These are phyloP conservation scores for Fragilariopsis cylindrus DNA, from an alignment of 108 stramenopile genomes.

Conservation along the genomic window DNA sequence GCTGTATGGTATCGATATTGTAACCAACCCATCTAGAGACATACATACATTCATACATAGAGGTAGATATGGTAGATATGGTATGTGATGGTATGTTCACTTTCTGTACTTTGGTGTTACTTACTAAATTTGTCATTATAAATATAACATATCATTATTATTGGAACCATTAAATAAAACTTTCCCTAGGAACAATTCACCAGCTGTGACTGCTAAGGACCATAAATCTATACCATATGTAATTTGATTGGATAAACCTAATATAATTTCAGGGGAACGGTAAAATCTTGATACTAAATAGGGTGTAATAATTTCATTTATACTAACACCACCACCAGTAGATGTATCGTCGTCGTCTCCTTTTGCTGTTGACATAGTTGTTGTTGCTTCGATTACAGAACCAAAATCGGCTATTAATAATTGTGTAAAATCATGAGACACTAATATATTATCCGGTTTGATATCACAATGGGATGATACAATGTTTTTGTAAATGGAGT, in stretches of 20 bases:
- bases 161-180: conserved; percentile 88
- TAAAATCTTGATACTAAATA: conserved; percentile 98
- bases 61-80: too few species aligned
- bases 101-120: neutral
- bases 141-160: conserved; percentile 95
- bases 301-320: conserved; percentile 78
- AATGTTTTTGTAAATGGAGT: conserved; percentile 74
- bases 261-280: conserved; percentile 98
- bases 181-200: conserved; percentile 93
- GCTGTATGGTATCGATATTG: too few species aligned
- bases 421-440: conserved; percentile 76
- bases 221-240: conserved; percentile 93
- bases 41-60: too few species aligned
- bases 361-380: neutral
- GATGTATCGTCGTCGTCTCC: conserved; percentile 61
- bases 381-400: conserved; percentile 77
- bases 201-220: conserved; percentile 89
- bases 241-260: conserved; percentile 82
- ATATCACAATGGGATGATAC: conserved; percentile 97
- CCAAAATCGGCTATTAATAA: conserved; percentile 96
- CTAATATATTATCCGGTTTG: conserved; percentile 99
- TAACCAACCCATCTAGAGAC: too few species aligned
- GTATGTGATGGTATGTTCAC: too few species aligned
- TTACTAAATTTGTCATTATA: conserved; percentile 88
- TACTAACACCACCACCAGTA: neutral